phyloP scores from a whole-genome alignment of 2,329 filamentous ascomycete species.

The Bipolaris cookei region DNA sequence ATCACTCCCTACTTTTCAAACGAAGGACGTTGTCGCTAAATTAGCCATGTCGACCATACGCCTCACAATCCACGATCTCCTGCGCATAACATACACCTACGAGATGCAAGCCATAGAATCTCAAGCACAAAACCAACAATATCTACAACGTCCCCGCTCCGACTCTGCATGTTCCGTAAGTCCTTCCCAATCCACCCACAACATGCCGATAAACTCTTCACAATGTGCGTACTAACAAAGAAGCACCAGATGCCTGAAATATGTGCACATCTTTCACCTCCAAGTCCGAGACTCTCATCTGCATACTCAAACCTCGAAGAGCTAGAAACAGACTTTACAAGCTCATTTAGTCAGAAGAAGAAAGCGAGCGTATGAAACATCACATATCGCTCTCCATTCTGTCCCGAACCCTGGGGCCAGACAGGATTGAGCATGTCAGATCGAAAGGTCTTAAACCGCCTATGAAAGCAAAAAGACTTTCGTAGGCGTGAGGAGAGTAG shows the following conservation, averaged over 20 bases:
- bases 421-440: not conserved
- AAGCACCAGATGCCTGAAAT: slow-evolving; percentile 31
- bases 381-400: not conserved
- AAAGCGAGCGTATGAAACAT: slow-evolving; percentile 5
- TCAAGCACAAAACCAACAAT: slow-evolving; percentile 12
- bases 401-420: not conserved
- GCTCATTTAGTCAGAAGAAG: slow-evolving; percentile 26
- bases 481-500: no score
- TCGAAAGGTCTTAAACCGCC: not conserved
- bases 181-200: not conserved
- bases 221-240: not conserved
- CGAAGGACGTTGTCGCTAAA: not conserved
- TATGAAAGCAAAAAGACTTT: not conserved
- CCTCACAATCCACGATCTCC: slow-evolving; percentile 40
- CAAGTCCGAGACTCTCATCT: slow-evolving; percentile 16
- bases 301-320: slow-evolving; percentile 10
- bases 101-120: slow-evolving; percentile 35
- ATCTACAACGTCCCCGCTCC: slow-evolving; percentile 18
- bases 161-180: slow-evolving; percentile 37
- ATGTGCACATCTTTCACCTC: slow-evolving; percentile 28
- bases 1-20: not conserved
- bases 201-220: not conserved
- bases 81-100: slow-evolving; percentile 45
- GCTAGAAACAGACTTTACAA: slow-evolving; percentile 43
- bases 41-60: slow-evolving; percentile 42